phyloP scores from a whole-genome alignment of 1,139 yeast species.

The Debaryomycetaceae sp. region DNA sequence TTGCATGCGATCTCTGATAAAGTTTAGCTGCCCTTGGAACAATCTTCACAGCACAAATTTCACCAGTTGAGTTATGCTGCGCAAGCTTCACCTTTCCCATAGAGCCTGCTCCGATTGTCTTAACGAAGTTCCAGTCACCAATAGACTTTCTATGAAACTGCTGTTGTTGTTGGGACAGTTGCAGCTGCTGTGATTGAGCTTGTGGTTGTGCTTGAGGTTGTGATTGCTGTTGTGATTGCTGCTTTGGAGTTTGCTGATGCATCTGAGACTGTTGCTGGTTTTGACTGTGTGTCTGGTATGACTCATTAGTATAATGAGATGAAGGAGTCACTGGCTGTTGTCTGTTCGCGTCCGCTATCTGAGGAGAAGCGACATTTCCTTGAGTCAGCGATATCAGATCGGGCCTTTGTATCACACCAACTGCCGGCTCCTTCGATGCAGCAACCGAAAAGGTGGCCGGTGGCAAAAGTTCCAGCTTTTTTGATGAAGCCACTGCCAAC shows the following conservation, averaged over 20 bases:
- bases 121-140: conserved; percentile 96
- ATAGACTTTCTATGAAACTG: conserved; percentile 83
- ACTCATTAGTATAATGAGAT: neutral
- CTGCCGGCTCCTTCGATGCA: conserved; percentile 2
- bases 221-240: conserved; percentile 8
- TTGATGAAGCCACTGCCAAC: conserved; percentile 6
- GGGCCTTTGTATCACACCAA: neutral
- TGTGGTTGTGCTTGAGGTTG: conserved; percentile 10
- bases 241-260: conserved; percentile 2
- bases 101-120: conserved; percentile 96
- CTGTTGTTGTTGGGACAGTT: conserved; percentile 19
- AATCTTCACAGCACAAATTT: conserved; percentile 82
- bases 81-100: conserved; percentile 99
- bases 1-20: conserved; percentile 72
- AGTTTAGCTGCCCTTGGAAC: conserved; percentile 78
- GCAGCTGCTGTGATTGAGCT: conserved; percentile 5
- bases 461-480: conserved; percentile 20
- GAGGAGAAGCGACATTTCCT: conserved; percentile 1
- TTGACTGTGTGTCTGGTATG: neutral
- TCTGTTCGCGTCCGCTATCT: neutral
- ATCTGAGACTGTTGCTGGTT: neutral
- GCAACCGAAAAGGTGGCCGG: conserved; percentile 23
- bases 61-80: conserved; percentile 75
- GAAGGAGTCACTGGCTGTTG: neutral
- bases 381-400: neutral